These are phyloP conservation scores for Elaeis guineensis DNA, from an alignment of 176 grass and related monocot species.

Conservation along the genomic window DNA sequence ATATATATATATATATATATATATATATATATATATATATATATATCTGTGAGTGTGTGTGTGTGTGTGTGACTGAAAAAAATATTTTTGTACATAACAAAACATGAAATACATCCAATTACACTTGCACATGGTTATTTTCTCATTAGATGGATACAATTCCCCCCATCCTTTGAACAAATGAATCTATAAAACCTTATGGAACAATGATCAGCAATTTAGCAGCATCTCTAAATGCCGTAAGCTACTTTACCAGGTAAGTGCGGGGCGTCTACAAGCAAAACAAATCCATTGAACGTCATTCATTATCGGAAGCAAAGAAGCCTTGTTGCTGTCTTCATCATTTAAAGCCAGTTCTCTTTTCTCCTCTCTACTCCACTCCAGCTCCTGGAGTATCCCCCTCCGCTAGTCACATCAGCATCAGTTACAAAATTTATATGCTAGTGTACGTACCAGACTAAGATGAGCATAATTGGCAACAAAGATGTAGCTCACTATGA, in stretches of 20 bases:
- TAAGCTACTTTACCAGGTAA: conserved; percentile 48
- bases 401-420: conserved; percentile 29
- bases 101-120: too few species aligned
- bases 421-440: too few species aligned
- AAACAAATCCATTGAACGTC: conserved; percentile 62
- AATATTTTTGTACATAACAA: too few species aligned
- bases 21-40: too few species aligned
- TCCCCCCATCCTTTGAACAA: conserved; percentile 25
- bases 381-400: conserved; percentile 50
- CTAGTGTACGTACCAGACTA: too few species aligned
- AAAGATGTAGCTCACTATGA: too few species aligned
- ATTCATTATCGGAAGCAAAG: conserved; percentile 41
- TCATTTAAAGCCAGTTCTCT: conserved; percentile 50
- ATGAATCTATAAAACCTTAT: conserved; percentile 21
- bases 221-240: neutral
- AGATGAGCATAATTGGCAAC: too few species aligned
- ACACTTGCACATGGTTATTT: too few species aligned
- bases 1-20: too few species aligned
- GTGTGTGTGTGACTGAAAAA: too few species aligned
- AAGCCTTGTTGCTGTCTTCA: conserved; percentile 25
- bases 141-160: conserved; percentile 1
- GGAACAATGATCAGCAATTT: too few species aligned
- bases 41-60: too few species aligned
- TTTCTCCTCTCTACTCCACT: conserved; percentile 44
- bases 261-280: conserved; percentile 97